Base-by-base conservation (phyloP, 2,329 filamentous ascomycete species). In the Fonsecaea pedrosoi region DNA sequence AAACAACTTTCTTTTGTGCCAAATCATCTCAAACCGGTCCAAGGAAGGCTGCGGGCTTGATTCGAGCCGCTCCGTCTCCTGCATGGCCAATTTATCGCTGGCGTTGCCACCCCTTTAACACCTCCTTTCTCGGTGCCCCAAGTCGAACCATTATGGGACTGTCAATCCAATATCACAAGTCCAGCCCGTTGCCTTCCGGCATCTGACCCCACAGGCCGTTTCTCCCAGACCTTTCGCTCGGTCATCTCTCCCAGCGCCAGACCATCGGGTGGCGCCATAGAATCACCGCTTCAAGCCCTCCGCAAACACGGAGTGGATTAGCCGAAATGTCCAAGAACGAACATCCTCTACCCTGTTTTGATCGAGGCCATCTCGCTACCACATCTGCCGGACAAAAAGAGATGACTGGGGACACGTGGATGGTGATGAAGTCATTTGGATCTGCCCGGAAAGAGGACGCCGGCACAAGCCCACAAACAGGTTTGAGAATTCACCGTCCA, bases 291-390 rank as follows among this genome's bases (percentile, higher is more conserved):
- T 35, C 10, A 50, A 50, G 9, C 21, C 40, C 59, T 61, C 59
- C 59, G 54, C 59, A 61, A 13, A 13, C 18, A 21, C 57, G 40
- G 57, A 50, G 7, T 21, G 42, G 32, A n/a, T 30, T 60, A 60
- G 12, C 57, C 57, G 57, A 50, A 50, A 13, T 8, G 34, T 37
- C 42, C 25, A 25, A 48, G 57, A 50, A 30, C 42, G 53, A 50
- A 25, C 18, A 50, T 50, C 48, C 35, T 54, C 25, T 54, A 37
- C 59, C 59, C 54, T 48, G 54, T 61, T 61, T 61, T 38, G 45
- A 61, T 61, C 59, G 59, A 61, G 21, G 48, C 59, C 37, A 61
- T 61, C 59, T 54, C 64, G 59, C 64, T 66, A 62, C 58, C 13
- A 34, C 18, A 54, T 34, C 32, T 35, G 13, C 48, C 35, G 25